Base-by-base conservation (phyloP, 164 flowering plant genomes). In the Vitis riparia region DNA sequence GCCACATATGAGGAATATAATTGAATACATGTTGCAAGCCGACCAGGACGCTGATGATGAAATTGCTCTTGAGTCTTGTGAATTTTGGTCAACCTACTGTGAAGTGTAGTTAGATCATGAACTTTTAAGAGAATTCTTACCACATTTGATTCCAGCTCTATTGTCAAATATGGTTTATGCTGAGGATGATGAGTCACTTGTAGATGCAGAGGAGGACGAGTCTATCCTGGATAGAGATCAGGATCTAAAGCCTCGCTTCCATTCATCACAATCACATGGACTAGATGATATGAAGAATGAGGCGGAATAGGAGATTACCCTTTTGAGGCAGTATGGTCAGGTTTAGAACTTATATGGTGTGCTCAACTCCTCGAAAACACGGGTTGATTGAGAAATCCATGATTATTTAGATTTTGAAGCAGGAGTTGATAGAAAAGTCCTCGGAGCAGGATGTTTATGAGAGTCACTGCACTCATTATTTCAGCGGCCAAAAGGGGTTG, bases 221-320 rank as follows among this genome's bases (percentile, higher is more conserved):
- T 92, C 99, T 75, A 80, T 84, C 19, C 97, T 97, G 51, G 99
- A 96, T 63, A 76, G 98, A 63, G 99, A 96, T 63, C 99, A 96
- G 99, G 99, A 96, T 87, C 76, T 96, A 73, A 96, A 85, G 75
- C 99, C 99, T 67, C 97, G 97, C 66, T 96, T 96, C 70, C 99
- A 96, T 84, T 64, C 97, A 51, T 96, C 99, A 59, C 83, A 96
- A 47, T 81, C 91, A 68, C 99, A 92, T 85, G 99, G 98, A 53
- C 84, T 93, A 3, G 99, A 93, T 37, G 76, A 86, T 75, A 76
- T 58, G 14, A 97, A 93, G 68, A 96, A 96, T 70, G 98, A 96
- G 19, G 1, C 19, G 19, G 19, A 19, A 19, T 19, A 19, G 19
- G 19, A 19, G 19, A 19, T 19, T 19, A 19, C 19, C 19, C 19